Evolutionary conservation across 73 alveolate genomes (phyloP), one percentile per base, ranked within the genome.

Genomic region (Paramecium octaurelia): DNA sequence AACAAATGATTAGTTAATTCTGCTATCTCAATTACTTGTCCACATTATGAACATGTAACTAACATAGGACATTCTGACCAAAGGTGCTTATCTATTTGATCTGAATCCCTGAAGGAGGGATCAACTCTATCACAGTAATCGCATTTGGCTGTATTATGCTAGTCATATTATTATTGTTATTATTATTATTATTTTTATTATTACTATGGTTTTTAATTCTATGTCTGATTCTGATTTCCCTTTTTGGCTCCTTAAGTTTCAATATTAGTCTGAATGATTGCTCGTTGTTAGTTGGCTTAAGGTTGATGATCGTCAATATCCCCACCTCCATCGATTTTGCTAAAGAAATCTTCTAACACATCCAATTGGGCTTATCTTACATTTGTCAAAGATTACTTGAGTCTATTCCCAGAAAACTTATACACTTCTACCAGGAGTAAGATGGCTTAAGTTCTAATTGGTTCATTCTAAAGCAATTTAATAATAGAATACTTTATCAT

Each of bases 51-150:
- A 57, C 99, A 98, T 35, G 96, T 93, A 24, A 84, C 68, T 21
- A 98, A 95, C 99, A 96, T 97, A 48, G 96, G 98, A 68, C 98
- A 98, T 71, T 97, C 99, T 50, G 95, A 93, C 96, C 95, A 97
- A 73, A 95, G 96, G 92, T 98, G 99, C 9, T 91, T 59, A 73
- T 98, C 99, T 34, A 97, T 85, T 75, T 94, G 92, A 38, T 97
- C 98, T 38, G 92, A 85, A 76, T 95, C 92, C 50, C 92, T 93
- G 88, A 97, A 97, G 23, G 92, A 93, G 2, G 98, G 96, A 90
- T 97, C 94, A 64, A 92, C 90, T 14, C 88, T 83, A 36, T 97
- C 97, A 76, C 99, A 98, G 88, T 92, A 97, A 34, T 95, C 96
- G 64, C 99, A 97, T 40, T 83, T 91, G 92, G 80, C 95, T 94